Conservation (phyloP, 768 basidiomycete genomes). For the Dacryopinax primogenitus region DNA sequence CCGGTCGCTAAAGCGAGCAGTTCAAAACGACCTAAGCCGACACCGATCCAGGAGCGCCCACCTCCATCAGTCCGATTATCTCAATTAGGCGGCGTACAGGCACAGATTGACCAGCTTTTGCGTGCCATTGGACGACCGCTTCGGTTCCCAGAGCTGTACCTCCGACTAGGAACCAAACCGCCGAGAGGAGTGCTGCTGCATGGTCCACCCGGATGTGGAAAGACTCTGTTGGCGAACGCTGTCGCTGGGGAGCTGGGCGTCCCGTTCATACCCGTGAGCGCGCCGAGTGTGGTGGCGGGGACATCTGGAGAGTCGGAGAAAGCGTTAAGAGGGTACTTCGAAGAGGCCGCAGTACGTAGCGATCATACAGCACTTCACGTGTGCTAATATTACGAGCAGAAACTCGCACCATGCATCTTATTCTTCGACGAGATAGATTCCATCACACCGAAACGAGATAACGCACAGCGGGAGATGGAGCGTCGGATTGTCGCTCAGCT, state of each 20-base stretch:
- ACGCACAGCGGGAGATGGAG: conserved; percentile 97
- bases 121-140: conserved; percentile 95
- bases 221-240: conserved; percentile 86
- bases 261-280: conserved; percentile 88
- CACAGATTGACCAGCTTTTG: conserved; percentile 80
- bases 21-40: conserved; percentile 1
- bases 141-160: conserved; percentile 87
- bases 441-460: conserved; percentile 94
- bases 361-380: background rate
- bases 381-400: conserved; percentile 31
- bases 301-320: conserved; percentile 99
- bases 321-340: conserved; percentile 88
- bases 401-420: conserved; percentile 78
- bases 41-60: conserved; percentile 16
- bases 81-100: conserved; percentile 76
- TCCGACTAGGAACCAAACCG: conserved; percentile 83
- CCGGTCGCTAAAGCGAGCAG: background rate
- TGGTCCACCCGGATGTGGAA: conserved; percentile 95
- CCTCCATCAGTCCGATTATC: conserved; percentile 67
- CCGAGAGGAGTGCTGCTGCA: conserved; percentile 86
- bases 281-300: conserved; percentile 89
- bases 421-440: conserved; percentile 99
- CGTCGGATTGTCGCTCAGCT: conserved; percentile 94
- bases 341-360: conserved; percentile 73
- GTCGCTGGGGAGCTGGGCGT: conserved; percentile 89